Percentiles rank a stretch among this genome's conserved stretches.
Conservation (phyloP, 1,139 yeast genomes). For the Dujonia santamariae region DNA sequence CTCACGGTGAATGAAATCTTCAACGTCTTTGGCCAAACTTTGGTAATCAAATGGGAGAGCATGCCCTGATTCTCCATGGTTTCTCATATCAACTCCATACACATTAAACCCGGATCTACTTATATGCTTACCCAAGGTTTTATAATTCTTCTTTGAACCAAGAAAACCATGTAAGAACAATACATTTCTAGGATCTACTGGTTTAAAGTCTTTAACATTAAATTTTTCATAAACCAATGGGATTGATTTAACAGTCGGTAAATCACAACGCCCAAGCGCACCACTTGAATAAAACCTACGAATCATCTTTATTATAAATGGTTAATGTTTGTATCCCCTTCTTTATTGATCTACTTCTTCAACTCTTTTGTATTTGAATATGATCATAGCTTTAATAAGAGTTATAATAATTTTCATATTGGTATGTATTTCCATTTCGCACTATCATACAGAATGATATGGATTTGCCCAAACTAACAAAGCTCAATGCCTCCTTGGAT, state of each 20-base stretch:
- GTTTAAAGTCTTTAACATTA: slow-evolving; percentile 2
- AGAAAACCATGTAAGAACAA: slow-evolving; percentile 41
- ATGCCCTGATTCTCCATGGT: slow-evolving; percentile 50
- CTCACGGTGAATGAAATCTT: slow-evolving; percentile 25
- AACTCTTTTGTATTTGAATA: no score
- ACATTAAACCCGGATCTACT: slow-evolving; percentile 31
- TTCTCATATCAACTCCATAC: slow-evolving; percentile 47
- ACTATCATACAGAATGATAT: no score
- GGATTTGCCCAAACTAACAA: no score
- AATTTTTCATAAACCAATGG: slow-evolving; percentile 6
- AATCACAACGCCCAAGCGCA: not conserved
- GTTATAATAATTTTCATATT: no score
- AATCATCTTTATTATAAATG: no score
- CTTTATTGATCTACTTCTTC: no score
- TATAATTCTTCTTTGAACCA: slow-evolving; percentile 43
- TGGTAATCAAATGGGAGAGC: slow-evolving; percentile 42
- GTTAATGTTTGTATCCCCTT: no score
- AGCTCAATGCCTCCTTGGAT: no score
- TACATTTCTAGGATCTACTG: slow-evolving; percentile 6
- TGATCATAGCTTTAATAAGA: no score
- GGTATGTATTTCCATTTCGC: no score
- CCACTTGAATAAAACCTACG: not conserved
- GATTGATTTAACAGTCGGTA: slow-evolving; percentile 1
- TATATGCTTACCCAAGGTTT: slow-evolving; percentile 33
- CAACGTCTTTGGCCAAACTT: slow-evolving; percentile 43